Evolutionary conservation across 768 basidiomycete species (phyloP).

Genomic region (Leccinum variicolor): DNA sequence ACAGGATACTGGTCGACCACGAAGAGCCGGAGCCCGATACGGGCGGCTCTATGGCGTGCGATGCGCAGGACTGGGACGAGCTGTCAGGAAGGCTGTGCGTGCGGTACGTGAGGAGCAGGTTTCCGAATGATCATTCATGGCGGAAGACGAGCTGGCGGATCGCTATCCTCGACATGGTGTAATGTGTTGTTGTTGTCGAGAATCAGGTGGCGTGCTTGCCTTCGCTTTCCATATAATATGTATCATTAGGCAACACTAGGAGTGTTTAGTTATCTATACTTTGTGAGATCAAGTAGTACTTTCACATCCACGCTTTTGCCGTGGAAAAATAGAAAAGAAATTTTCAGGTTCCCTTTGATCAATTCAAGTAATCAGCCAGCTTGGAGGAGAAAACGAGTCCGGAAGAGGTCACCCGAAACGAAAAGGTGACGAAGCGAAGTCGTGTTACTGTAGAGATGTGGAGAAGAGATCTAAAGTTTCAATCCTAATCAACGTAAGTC

Average conservation of each 20-base stretch:
- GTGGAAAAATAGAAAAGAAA: neutral
- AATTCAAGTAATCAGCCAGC: no score
- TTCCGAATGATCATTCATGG: conserved; percentile 23
- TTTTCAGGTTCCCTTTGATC: no score
- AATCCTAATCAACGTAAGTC: neutral
- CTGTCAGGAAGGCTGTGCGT: conserved; percentile 28
- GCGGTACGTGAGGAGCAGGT: conserved; percentile 20
- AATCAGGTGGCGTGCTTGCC: neutral
- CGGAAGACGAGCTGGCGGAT: conserved; percentile 21
- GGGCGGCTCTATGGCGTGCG: conserved; percentile 11
- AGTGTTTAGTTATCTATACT: neutral
- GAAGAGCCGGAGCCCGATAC: conserved; percentile 13
- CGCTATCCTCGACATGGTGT: conserved; percentile 26
- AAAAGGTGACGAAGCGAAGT: no score
- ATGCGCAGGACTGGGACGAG: conserved; percentile 33
- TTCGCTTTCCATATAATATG: neutral
- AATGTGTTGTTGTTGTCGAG: neutral
- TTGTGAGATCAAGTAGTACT: neutral
- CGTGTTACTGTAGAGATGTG: no score
- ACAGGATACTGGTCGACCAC: conserved; percentile 22
- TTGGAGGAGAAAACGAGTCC: no score
- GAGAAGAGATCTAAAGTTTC: neutral
- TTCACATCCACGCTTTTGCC: neutral
- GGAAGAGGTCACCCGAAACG: no score
- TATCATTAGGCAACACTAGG: neutral